These are phyloP conservation scores for Rhizomucor pusillus DNA, from an alignment of 371 early-diverging fungal species.

Conservation along the genomic window DNA sequence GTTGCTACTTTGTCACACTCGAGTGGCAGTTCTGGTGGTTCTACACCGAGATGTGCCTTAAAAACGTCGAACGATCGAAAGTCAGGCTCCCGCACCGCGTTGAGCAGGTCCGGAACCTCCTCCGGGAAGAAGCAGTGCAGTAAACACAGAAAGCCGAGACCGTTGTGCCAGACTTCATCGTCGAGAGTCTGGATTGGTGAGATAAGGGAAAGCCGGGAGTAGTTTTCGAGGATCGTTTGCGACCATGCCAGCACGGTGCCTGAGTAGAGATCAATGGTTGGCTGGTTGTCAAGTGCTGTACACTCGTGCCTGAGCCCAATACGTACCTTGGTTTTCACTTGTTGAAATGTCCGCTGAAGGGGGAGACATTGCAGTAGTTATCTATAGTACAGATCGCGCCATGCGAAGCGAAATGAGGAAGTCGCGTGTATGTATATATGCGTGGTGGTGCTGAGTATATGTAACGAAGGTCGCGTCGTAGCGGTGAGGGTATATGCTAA, in stretches of 20 bases:
- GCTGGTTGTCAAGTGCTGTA: too few species aligned
- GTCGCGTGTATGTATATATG: too few species aligned
- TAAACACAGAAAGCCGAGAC: slow-evolving; percentile 23
- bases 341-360: too few species aligned
- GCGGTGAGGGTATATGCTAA: too few species aligned
- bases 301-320: too few species aligned
- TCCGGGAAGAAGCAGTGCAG: slow-evolving; percentile 36
- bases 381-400: too few species aligned
- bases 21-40: background rate
- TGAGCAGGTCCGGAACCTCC: slow-evolving; percentile 20
- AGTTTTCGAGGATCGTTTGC: slow-evolving; percentile 29
- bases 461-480: too few species aligned
- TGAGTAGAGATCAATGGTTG: too few species aligned
- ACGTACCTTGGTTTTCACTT: too few species aligned
- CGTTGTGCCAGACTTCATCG: slow-evolving; percentile 13
- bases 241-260: slow-evolving; percentile 42
- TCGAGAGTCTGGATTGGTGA: slow-evolving; percentile 12
- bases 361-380: too few species aligned
- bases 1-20: background rate
- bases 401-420: too few species aligned
- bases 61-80: slow-evolving; percentile 8
- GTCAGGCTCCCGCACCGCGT: slow-evolving; percentile 8
- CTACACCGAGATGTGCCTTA: slow-evolving; percentile 7
- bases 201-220: slow-evolving; percentile 24
- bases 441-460: too few species aligned